Evolutionary conservation across 495 filamentous ascomycete genomes (phyloP).

Genomic region (Penicillium herquei): DNA sequence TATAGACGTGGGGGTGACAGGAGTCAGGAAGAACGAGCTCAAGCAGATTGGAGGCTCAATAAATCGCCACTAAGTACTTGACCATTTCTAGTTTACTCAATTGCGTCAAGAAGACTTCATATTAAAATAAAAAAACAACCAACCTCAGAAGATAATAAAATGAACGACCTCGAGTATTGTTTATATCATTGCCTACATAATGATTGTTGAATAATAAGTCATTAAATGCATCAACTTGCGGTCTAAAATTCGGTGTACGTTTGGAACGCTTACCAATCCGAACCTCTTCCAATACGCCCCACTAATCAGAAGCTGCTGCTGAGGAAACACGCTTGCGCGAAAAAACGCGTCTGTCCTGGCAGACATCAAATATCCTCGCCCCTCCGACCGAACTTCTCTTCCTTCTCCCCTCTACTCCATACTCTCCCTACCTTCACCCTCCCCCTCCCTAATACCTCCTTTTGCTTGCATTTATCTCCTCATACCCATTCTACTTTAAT

Average conservation of each 20-base stretch:
- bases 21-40: too few relatives aligned
- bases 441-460: conserved; percentile 3
- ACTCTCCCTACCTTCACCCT: conserved; percentile 12
- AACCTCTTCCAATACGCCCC: conserved; percentile 23
- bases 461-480: background rate
- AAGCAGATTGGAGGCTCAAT: too few relatives aligned
- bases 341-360: conserved; percentile 36
- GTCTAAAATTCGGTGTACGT: background rate
- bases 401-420: conserved; percentile 19
- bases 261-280: conserved; percentile 1
- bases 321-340: conserved; percentile 22
- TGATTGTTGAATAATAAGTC: background rate
- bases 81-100: too few relatives aligned
- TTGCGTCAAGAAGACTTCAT: too few relatives aligned
- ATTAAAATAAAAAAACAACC: too few relatives aligned
- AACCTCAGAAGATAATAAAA: background rate
- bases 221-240: background rate
- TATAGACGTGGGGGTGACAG: too few relatives aligned
- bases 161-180: background rate
- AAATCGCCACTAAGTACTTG: too few relatives aligned
- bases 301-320: conserved; percentile 20
- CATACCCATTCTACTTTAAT: conserved; percentile 12
- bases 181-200: too few relatives aligned
- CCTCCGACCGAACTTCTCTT: conserved; percentile 33
- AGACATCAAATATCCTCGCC: conserved; percentile 42